A percentile compares a stretch with the other conserved stretches of the same genome.
Evolutionary conservation across 176 grass and related monocot genomes (phyloP).

Genomic region (Ananas comosus): DNA sequence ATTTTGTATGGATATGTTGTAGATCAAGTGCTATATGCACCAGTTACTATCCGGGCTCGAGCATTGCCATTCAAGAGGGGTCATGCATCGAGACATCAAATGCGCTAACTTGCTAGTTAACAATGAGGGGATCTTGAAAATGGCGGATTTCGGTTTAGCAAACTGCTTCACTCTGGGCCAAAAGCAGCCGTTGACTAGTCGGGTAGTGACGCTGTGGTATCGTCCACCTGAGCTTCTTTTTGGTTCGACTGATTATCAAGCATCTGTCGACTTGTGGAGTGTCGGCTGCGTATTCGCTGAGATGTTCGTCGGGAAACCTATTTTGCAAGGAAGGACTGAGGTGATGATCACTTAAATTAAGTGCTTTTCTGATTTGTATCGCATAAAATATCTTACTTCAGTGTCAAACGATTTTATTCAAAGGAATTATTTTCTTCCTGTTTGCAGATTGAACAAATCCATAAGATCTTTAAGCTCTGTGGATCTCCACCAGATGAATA

Average conservation of each 20-base stretch:
- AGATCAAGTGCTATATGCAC: constrained; percentile 95
- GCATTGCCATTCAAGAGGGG: constrained; percentile 66
- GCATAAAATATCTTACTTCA: too few relatives aligned
- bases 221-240: constrained; percentile 88
- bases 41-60: constrained; percentile 75
- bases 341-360: constrained; percentile 12
- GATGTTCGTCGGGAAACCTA: constrained; percentile 51
- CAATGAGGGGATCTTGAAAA: constrained; percentile 64
- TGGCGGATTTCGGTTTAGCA: constrained; percentile 92
- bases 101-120: constrained; percentile 89
- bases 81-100: constrained; percentile 96
- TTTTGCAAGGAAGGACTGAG: constrained; percentile 93
- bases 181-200: constrained; percentile 43
- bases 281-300: constrained; percentile 89
- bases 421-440: neutral
- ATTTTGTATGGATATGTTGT: neutral
- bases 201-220: constrained; percentile 94
- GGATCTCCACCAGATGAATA: constrained; percentile 68
- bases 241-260: constrained; percentile 60
- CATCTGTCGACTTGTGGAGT: constrained; percentile 89
- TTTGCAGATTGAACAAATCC: constrained; percentile 75
- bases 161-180: constrained; percentile 26
- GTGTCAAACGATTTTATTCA: too few relatives aligned
- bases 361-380: too few relatives aligned
- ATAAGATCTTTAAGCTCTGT: constrained; percentile 95